Percentiles rank a stretch among this genome's conserved stretches.
Conservation (phyloP, 2,329 filamentous ascomycete species). For the Tolypocladium nubicola region DNA sequence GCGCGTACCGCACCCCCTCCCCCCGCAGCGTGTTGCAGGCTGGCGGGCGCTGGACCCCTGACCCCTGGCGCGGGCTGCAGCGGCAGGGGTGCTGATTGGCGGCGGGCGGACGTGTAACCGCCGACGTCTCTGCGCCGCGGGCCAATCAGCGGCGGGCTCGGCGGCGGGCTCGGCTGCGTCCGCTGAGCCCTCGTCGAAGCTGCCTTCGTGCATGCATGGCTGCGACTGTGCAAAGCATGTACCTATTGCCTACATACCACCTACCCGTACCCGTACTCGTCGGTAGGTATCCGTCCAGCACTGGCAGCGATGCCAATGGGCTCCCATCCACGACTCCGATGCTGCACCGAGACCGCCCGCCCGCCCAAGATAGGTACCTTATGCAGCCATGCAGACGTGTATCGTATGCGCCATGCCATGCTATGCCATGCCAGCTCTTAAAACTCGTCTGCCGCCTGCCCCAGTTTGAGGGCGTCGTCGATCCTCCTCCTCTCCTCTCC, state of each 20-base stretch:
- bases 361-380: too few species aligned
- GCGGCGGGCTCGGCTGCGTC: neutral
- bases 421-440: neutral
- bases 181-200: neutral
- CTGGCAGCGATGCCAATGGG: neutral
- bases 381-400: neutral
- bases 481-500: neutral
- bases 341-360: neutral
- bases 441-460: neutral
- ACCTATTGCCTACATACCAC: too few species aligned
- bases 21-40: neutral
- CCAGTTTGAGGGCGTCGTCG: neutral
- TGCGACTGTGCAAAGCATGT: too few species aligned
- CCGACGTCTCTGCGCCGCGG: slow-evolving; percentile 15
- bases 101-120: slow-evolving; percentile 23
- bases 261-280: too few species aligned
- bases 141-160: slow-evolving; percentile 12
- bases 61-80: neutral
- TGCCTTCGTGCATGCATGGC: too few species aligned
- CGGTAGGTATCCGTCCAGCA: too few species aligned
- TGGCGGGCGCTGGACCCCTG: neutral
- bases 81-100: slow-evolving; percentile 23
- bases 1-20: neutral
- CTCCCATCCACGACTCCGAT: slow-evolving; percentile 1
- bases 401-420: too few species aligned